Evolutionary conservation across 2,329 filamentous ascomycete genomes (phyloP).

Genomic region (Stemphylium beticola): DNA sequence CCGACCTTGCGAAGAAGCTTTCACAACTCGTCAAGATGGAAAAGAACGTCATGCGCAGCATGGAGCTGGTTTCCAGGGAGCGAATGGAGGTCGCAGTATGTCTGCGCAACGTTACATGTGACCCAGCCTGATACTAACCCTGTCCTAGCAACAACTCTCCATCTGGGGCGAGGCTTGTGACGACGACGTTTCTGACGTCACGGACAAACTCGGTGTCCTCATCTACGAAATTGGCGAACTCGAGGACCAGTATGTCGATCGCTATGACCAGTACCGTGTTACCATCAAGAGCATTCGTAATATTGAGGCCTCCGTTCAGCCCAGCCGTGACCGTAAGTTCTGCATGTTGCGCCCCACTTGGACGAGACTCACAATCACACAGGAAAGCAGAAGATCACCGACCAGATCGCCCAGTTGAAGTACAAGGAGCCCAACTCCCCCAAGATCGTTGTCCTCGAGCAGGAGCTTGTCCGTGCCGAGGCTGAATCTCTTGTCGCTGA

Average conservation of each 20-base stretch:
- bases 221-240: conserved; percentile 99
- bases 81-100: conserved; percentile 97
- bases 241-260: conserved; percentile 97
- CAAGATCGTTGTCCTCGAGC: conserved; percentile 96
- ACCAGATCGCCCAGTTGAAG: conserved; percentile 97
- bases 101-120: conserved; percentile 30
- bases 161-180: conserved; percentile 96
- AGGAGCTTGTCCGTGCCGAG: conserved; percentile 97
- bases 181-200: conserved; percentile 98
- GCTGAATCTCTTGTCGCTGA: conserved; percentile 98
- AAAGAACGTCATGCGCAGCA: conserved; percentile 99
- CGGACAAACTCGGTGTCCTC: conserved; percentile 96
- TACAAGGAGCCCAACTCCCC: conserved; percentile 99
- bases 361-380: conserved; percentile 5
- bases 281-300: conserved; percentile 99
- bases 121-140: conserved; percentile 24
- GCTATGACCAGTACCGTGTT: conserved; percentile 98
- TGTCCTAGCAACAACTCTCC: conserved; percentile 88
- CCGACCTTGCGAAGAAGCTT: conserved; percentile 96
- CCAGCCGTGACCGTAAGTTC: conserved; percentile 89
- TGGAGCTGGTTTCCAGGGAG: conserved; percentile 93
- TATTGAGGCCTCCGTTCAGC: conserved; percentile 97
- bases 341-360: neutral
- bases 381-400: conserved; percentile 99
- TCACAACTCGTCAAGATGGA: conserved; percentile 99